Conservation (phyloP, 1,284 basidiomycete species). For the Ganoderma leucocontextum region DNA sequence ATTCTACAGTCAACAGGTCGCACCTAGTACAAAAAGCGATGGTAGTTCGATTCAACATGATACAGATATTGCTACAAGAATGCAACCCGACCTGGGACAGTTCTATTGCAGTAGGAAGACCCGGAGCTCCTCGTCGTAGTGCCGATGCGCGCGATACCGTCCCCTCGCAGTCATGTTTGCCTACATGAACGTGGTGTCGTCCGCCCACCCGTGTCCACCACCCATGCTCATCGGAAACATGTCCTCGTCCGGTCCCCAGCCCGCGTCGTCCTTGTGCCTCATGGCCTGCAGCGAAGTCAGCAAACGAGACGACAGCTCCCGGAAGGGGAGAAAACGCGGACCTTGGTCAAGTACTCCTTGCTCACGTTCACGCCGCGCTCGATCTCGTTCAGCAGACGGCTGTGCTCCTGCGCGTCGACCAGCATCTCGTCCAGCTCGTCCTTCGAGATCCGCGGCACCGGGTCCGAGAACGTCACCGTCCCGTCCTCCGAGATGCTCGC, state of each 20-base stretch:
- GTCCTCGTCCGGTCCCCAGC: conserved; percentile 40
- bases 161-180: not conserved
- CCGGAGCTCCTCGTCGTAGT: not conserved
- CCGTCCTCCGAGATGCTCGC: conserved; percentile 70
- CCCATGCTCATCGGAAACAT: conserved; percentile 28
- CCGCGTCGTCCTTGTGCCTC: conserved; percentile 42
- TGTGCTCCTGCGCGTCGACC: conserved; percentile 64
- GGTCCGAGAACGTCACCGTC: conserved; percentile 77
- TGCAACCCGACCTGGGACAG: conserved; percentile 5
- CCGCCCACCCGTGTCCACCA: conserved; percentile 32
- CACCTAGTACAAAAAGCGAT: no score
- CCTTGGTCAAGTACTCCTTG: conserved; percentile 75
- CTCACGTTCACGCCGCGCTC: conserved; percentile 68
- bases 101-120: not conserved
- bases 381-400: conserved; percentile 54
- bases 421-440: conserved; percentile 73
- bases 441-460: conserved; percentile 66
- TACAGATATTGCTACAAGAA: conserved; percentile 34
- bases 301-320: no score
- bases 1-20: not conserved
- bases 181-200: conserved; percentile 20
- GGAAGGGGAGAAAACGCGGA: no score
- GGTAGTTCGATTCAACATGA: conserved; percentile 7
- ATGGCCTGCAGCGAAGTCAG: conserved; percentile 32
- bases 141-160: not conserved